Evolutionary conservation across 2,329 filamentous ascomycete species (phyloP).

Genomic region (Aphanocladium album): DNA sequence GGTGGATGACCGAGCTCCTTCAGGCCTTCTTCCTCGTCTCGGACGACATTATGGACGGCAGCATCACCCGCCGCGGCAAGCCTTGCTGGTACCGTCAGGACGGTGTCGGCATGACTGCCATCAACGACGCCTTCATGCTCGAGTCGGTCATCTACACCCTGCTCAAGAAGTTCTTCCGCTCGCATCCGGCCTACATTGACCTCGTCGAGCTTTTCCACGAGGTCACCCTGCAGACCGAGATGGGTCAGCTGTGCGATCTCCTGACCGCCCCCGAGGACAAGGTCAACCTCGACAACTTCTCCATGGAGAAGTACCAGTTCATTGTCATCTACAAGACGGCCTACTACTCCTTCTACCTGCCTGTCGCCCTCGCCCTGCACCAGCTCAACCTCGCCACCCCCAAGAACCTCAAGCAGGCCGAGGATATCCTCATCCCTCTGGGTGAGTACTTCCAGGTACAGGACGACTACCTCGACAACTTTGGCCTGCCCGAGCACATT

Average conservation of each 20-base stretch:
- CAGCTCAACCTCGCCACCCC: conserved; percentile 79
- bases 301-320: conserved; percentile 90
- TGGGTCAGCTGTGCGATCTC: conserved; percentile 90
- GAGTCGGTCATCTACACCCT: conserved; percentile 86
- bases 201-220: conserved; percentile 96
- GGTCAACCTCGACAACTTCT: conserved; percentile 93
- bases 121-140: conserved; percentile 98
- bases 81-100: conserved; percentile 95
- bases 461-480: conserved; percentile 98
- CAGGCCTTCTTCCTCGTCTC: conserved; percentile 98
- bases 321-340: conserved; percentile 99
- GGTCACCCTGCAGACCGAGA: conserved; percentile 85
- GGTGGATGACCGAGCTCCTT: conserved; percentile 96
- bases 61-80: conserved; percentile 87
- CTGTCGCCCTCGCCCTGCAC: conserved; percentile 84
- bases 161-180: conserved; percentile 89
- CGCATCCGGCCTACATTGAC: conserved; percentile 82
- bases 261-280: conserved; percentile 92
- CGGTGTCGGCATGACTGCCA: conserved; percentile 89
- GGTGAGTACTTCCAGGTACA: conserved; percentile 99
- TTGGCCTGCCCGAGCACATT: conserved; percentile 84
- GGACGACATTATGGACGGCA: conserved; percentile 97
- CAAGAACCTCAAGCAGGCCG: conserved; percentile 81
- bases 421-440: conserved; percentile 91
- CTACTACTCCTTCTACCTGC: conserved; percentile 98